These are phyloP conservation scores for Medicago lupulina DNA, from an alignment of 306 rosid genomes.

Conservation along the genomic window DNA sequence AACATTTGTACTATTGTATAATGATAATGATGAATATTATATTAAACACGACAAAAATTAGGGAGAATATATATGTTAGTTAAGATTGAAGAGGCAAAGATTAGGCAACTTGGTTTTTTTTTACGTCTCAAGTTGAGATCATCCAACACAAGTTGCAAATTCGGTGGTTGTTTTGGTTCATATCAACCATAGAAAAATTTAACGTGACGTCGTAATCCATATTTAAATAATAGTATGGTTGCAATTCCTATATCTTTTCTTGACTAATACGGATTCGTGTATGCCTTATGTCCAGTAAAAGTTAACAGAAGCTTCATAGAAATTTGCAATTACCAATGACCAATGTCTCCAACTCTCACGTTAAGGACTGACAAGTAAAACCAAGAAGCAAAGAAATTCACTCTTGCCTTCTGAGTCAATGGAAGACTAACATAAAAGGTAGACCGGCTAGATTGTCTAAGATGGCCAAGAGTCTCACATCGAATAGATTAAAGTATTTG, in stretches of 20 bases:
- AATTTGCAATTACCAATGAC: background rate
- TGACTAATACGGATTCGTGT: constrained; percentile 21
- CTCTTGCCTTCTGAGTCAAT: background rate
- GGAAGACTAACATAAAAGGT: no score
- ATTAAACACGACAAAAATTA: background rate
- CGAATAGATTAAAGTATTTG: no score
- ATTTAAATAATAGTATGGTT: background rate
- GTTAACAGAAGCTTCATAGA: constrained; percentile 29
- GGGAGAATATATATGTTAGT: background rate
- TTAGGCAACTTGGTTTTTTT: constrained; percentile 53
- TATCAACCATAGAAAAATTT: constrained; percentile 38
- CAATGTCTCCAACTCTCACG: constrained; percentile 29
- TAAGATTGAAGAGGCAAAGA: constrained; percentile 35
- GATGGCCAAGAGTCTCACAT: no score
- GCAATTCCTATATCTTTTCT: constrained; percentile 34
- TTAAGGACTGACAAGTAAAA: background rate
- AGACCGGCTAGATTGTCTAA: no score
- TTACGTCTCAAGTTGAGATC: constrained; percentile 52
- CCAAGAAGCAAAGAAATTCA: background rate
- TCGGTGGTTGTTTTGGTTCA: constrained; percentile 52
- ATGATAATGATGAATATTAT: background rate
- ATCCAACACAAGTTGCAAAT: constrained; percentile 48
- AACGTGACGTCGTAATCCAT: constrained; percentile 32
- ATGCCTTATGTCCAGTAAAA: background rate
- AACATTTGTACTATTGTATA: background rate